Evolutionary conservation across 768 basidiomycete species (phyloP), one percentile per base, ranked within the genome.

Genomic region (Pulveroboletus ravenelii): DNA sequence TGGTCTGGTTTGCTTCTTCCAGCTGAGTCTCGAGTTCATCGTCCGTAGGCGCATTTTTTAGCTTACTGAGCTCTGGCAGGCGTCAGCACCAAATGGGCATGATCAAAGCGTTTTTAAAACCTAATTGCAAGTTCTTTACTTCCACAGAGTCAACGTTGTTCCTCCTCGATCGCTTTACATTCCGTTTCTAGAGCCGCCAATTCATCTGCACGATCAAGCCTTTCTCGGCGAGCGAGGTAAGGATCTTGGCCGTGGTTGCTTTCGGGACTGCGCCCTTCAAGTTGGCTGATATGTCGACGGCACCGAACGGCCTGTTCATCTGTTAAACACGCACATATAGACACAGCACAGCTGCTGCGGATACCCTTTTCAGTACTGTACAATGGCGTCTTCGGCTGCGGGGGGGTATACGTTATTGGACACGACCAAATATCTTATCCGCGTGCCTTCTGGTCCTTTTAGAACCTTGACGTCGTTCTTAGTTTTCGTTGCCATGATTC

Each of bases 221-320:
- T 63, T 84, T 91, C 56, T 94, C 93, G n/a, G 93, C 85, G 15
- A 95, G 77, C 1, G 82, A 71, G 3, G 80, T 70, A 13, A 95
- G 75, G 41, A 94, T 87, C 71, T 95, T 96, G 63, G 92, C 90
- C 0, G 85, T 84, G 3, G 84, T 75, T 2, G 89, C 71, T 64
- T 96, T 96, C 7, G 89, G 83, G 5, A 95, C 84, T 10, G 85
- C 85, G 45, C 89, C 89, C 68, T 94, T 94, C 29, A 96, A 72
- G 69, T 96, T 96, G 10, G 92, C 89, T 14, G 88, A 79, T 6
- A 95, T 84, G 64, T 96, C 93, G 32, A 93, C 92, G 53, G 90
- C 91, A 8, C 92, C 92, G 61, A 85, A 94, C 6, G 92, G 92
- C n/a, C 92, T 79, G 68, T 95, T 95, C 81, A 92, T 89, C 89